Percentiles rank a stretch among this genome's conserved stretches.
Conservation (phyloP, 1,139 yeast genomes). For the Suhomyces terraborum region DNA sequence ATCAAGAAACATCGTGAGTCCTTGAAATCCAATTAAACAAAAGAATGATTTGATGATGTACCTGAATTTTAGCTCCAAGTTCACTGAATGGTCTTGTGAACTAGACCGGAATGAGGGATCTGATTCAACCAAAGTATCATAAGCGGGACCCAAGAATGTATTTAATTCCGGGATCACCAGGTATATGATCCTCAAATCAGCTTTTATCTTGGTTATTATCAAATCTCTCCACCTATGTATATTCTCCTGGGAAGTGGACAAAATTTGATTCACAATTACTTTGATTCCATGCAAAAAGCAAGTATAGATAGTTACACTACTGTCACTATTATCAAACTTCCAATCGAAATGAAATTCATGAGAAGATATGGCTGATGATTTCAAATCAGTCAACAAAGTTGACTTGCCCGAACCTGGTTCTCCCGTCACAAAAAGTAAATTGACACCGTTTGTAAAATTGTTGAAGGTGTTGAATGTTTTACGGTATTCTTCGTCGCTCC, state of each 20-base stretch:
- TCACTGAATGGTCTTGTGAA: slow-evolving; percentile 27
- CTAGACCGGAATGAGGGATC: slow-evolving; percentile 14
- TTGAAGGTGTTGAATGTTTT: slow-evolving; percentile 30
- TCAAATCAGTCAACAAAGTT: slow-evolving; percentile 44
- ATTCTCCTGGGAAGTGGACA: slow-evolving; percentile 40
- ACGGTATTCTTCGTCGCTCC: slow-evolving; percentile 36
- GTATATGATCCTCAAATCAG: slow-evolving; percentile 47
- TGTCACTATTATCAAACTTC: slow-evolving; percentile 39
- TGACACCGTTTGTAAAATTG: slow-evolving; percentile 24
- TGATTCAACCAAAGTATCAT: slow-evolving; percentile 23
- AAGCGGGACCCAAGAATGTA: slow-evolving; percentile 47
- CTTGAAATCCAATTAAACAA: slow-evolving; percentile 44
- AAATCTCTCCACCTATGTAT: slow-evolving; percentile 47
- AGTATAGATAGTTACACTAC: slow-evolving; percentile 32
- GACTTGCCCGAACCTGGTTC: slow-evolving; percentile 54
- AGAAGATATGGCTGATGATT: slow-evolving; percentile 37
- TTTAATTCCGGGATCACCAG: slow-evolving; percentile 49
- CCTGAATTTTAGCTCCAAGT: slow-evolving; percentile 45
- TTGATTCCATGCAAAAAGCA: slow-evolving; percentile 40
- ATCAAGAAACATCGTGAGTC: slow-evolving; percentile 50
- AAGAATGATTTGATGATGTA: slow-evolving; percentile 47
- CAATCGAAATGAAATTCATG: slow-evolving; percentile 45
- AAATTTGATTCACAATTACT: slow-evolving; percentile 44
- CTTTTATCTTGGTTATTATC: slow-evolving; percentile 41
- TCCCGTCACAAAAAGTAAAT: slow-evolving; percentile 43